phyloP scores from a whole-genome alignment of 441 rosid genomes.

The Brassica balearica region DNA sequence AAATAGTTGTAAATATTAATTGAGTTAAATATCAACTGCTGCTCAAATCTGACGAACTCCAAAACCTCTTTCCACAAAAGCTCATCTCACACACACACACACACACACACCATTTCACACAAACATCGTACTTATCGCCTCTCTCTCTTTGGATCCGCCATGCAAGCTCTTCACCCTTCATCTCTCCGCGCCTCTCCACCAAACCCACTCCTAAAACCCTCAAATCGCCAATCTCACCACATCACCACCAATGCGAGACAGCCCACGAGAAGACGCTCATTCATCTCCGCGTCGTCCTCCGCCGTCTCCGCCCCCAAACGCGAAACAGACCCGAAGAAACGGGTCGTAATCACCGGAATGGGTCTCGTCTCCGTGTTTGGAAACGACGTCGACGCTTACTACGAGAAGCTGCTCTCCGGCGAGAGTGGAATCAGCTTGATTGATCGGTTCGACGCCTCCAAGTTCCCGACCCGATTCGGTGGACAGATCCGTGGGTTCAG shows the following conservation, averaged over 20 bases:
- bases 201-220: conserved; percentile 52
- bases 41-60: background rate
- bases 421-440: conserved; percentile 89
- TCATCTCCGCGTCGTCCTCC: conserved; percentile 59
- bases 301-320: conserved; percentile 80
- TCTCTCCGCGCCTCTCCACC: conserved; percentile 66
- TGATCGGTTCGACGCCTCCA: conserved; percentile 94
- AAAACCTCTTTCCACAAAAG: background rate
- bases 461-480: conserved; percentile 93
- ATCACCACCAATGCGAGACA: conserved; percentile 43
- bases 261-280: conserved; percentile 47
- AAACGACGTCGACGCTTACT: conserved; percentile 82
- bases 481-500: conserved; percentile 96
- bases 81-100: background rate
- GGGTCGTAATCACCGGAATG: conserved; percentile 93
- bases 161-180: conserved; percentile 76
- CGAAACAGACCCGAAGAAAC: conserved; percentile 92
- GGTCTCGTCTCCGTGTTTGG: conserved; percentile 97
- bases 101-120: conserved; percentile 30
- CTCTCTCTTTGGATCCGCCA: conserved; percentile 41
- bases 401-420: conserved; percentile 81
- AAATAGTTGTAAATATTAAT: background rate
- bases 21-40: background rate
- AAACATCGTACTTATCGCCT: conserved; percentile 53
- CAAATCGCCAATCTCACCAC: conserved; percentile 44